Conservation (phyloP, 1,139 yeast genomes). For the Geotrichum siamense region DNA sequence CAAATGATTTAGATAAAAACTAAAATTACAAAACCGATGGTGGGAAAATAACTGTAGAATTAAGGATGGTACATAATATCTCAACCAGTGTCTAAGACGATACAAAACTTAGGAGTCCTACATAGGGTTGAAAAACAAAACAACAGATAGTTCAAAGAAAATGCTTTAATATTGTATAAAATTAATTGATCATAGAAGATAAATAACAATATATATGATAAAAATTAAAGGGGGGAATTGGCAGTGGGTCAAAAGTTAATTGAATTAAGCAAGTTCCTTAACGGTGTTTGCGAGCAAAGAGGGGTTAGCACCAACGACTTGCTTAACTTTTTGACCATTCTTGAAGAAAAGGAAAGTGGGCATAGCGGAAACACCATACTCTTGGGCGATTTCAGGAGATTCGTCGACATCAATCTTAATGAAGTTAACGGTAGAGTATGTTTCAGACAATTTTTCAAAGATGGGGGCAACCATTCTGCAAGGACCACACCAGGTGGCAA, state of each 20-base stretch:
- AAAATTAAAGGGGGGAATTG: not conserved
- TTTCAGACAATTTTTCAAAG: constrained; percentile 54
- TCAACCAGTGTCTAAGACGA: no score
- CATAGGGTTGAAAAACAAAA: no score
- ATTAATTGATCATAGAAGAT: no score
- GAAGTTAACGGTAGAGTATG: constrained; percentile 47
- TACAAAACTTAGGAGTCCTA: no score
- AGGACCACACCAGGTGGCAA: constrained; percentile 93
- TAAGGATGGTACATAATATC: no score
- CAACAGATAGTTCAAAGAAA: no score
- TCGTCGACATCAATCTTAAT: constrained; percentile 79
- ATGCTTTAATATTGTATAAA: no score
- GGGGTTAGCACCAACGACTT: constrained; percentile 68
- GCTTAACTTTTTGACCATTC: constrained; percentile 55
- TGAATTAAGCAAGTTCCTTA: constrained; percentile 27
- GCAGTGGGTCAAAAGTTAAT: not conserved
- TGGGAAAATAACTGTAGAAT: no score
- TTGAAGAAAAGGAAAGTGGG: constrained; percentile 78
- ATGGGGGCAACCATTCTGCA: constrained; percentile 81
- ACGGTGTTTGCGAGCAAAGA: constrained; percentile 28
- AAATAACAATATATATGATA: not conserved
- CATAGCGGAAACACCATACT: constrained; percentile 71
- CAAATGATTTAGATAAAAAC: not conserved
- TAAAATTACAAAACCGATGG: no score
- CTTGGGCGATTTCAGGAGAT: constrained; percentile 56